These are phyloP conservation scores for Solanum paucissectum DNA, from an alignment of 257 asterid species.

Conservation along the genomic window DNA sequence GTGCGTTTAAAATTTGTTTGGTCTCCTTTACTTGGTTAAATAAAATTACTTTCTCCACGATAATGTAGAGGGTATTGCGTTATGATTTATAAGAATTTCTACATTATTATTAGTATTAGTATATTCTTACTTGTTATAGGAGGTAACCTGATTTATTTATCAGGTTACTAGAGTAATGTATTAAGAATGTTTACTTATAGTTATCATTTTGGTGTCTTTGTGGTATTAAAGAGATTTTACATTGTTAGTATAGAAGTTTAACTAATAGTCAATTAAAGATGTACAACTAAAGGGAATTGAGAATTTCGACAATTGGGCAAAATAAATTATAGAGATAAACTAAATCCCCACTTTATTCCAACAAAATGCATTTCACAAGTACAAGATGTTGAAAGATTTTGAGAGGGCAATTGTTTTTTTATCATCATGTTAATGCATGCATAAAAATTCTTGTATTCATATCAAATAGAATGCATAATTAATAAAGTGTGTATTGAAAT, in stretches of 20 bases:
- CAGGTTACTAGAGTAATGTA: not conserved
- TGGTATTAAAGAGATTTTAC: not conserved
- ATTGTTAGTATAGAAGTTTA: not conserved
- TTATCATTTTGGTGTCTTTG: not conserved
- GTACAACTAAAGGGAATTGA: not conserved
- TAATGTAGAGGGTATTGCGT: not conserved
- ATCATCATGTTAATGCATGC: too few relatives aligned
- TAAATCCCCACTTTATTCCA: not conserved
- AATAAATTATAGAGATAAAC: not conserved
- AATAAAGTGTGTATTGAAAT: too few relatives aligned
- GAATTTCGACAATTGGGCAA: not conserved
- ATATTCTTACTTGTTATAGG: not conserved
- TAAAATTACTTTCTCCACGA: not conserved
- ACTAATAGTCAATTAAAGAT: too few relatives aligned
- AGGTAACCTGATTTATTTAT: not conserved
- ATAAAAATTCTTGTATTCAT: too few relatives aligned
- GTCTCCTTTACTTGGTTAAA: not conserved
- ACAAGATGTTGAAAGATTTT: too few relatives aligned
- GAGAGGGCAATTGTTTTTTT: too few relatives aligned
- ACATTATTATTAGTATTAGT: not conserved
- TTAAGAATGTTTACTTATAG: not conserved
- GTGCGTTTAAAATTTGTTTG: not conserved
- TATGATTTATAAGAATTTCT: not conserved
- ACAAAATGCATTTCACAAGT: too few relatives aligned
- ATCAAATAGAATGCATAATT: not conserved